Base-by-base conservation (phyloP, 2,329 filamentous ascomycete genomes). In the Beauveria rudraprayagi region DNA sequence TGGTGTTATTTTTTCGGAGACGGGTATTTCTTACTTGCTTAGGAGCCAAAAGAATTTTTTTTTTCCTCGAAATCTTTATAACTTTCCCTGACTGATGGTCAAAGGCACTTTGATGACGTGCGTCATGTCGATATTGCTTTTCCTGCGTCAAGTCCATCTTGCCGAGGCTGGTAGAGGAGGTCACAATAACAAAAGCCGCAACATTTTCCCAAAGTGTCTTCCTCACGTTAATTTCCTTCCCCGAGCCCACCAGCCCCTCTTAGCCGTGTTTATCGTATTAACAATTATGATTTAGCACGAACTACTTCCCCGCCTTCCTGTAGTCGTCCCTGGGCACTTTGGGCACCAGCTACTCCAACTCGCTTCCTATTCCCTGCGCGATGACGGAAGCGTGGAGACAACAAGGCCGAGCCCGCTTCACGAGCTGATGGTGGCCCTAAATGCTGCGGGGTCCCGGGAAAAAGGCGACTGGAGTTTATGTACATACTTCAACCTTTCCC, bases 1-100 rank as follows among this genome's bases (percentile, higher is more conserved):
- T 57, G 57, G 47, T 50, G 58, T 63, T 58, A 41, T 56, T 63
- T 56, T 53, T 43, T n/a, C 24, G 59, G 44, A 60, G 43, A 60
- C 34, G 43, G 34, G 37, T 30, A 44, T 56, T 56, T 55, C 56
- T 60, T 62, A 28, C 28, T 52, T 61, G 11, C 19, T 34, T 44
- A 40, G 26, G 17, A 30, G 52, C 22, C 24, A 50, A 56, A 48
- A 30, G 37, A 53, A 48, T 16, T 46, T 26, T 46, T 26, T 57
- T 55, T 55, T 47, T 58, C 52, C 30, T n/a, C 34, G 14, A 5
- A 3, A 2, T 14, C 14, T 37, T 19, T 19, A 11, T 24, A 3
- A n/a, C 8, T 37, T 11, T 19, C 22, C 2, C 6, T 24, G 10
- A 19, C n/a, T 37, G 34, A 9, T 52, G 28, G n/a, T 5, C 17